Base-by-base conservation (phyloP, 352 stramenopile species). In the Aphanomyces invadans region DNA sequence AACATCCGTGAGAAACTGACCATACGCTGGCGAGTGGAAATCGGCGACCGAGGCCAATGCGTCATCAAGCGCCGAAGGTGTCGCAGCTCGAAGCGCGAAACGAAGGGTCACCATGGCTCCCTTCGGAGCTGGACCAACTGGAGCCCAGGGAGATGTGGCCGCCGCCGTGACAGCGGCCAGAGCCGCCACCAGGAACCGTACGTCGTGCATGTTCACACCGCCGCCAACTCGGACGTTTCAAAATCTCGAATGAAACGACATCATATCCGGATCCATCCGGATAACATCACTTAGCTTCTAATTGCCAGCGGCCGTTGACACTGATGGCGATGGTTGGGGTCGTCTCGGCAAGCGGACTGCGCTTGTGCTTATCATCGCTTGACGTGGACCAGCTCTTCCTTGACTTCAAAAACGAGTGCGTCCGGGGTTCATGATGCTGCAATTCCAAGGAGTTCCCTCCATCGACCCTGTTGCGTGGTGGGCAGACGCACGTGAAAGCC, bases 21-120 rank as follows among this genome's bases (percentile, higher is more conserved):
- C 83, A 65, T 90, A 92, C 0, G 56, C 11, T 4, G 71, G 54
- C 17, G 80, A 87, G 19, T 55, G 19, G 10, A 82, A 73, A 68
- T 92, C 78, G 26, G 76, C 74, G 36, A 87, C 68, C 9, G 74
- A 54, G 2, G 29, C 46, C 39, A 91, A 74, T 4, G 81, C 38
- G 11, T 71, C 55, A 9, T 73, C 79, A 10, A 91, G 52, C 9
- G 60, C 60, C 4, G 9, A 21, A 10, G 60, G 60, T 12, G 23
- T 7, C 29, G 60, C 60, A 1, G 60, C 19, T 11, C 38, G 60
- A n/a, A 67, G 60, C 10, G 60, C 60, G 26, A 67, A 67, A 26
- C 23, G 21, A 23, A 67, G 48, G 15, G 23, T 28, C 60, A 67
- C 10, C 17, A n/a, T 33, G 1, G 21, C 39, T 19, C n/a, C 17